Evolutionary conservation across 2,329 filamentous ascomycete species (phyloP).

Genomic region (Aspergillus hortae): DNA sequence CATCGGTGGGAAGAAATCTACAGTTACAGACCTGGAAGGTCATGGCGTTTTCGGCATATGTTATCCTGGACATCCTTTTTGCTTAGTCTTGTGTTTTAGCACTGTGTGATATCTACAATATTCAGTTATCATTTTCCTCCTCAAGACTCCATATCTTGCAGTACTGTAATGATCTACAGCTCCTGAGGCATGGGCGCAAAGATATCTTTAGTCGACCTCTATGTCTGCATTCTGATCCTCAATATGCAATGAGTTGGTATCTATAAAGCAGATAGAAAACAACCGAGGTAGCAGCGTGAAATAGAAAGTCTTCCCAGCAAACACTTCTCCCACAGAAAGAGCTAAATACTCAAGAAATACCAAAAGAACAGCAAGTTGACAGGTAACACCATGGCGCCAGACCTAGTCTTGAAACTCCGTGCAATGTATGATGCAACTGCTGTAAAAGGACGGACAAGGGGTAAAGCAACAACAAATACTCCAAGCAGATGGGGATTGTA

Average conservation of each 20-base stretch:
- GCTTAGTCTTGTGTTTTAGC: background rate
- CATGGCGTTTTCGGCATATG: slow-evolving; percentile 7
- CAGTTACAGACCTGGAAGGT: background rate
- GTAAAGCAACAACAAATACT: slow-evolving; percentile 4
- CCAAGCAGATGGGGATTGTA: slow-evolving; percentile 1
- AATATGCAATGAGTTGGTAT: background rate
- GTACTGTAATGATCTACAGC: too few relatives aligned
- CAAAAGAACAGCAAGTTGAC: slow-evolving; percentile 5
- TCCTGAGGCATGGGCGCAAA: too few relatives aligned
- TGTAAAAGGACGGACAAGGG: slow-evolving; percentile 5
- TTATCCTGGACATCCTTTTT: slow-evolving; percentile 1
- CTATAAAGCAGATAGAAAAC: slow-evolving; percentile 1
- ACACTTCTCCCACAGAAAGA: slow-evolving; percentile 1
- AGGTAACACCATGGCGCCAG: slow-evolving; percentile 18
- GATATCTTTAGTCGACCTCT: background rate
- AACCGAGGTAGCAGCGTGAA: background rate
- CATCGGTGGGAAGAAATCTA: slow-evolving; percentile 6
- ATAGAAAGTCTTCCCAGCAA: slow-evolving; percentile 1
- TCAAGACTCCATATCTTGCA: background rate
- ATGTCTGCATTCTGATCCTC: slow-evolving; percentile 3
- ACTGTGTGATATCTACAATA: slow-evolving; percentile 1
- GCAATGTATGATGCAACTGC: slow-evolving; percentile 24
- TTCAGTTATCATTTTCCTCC: background rate
- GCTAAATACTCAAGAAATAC: background rate
- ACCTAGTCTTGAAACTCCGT: slow-evolving; percentile 24